These are phyloP conservation scores for Sphagnum fallax DNA, from an alignment of 228 moss, liverwort and hornwort genomes.

Conservation along the genomic window DNA sequence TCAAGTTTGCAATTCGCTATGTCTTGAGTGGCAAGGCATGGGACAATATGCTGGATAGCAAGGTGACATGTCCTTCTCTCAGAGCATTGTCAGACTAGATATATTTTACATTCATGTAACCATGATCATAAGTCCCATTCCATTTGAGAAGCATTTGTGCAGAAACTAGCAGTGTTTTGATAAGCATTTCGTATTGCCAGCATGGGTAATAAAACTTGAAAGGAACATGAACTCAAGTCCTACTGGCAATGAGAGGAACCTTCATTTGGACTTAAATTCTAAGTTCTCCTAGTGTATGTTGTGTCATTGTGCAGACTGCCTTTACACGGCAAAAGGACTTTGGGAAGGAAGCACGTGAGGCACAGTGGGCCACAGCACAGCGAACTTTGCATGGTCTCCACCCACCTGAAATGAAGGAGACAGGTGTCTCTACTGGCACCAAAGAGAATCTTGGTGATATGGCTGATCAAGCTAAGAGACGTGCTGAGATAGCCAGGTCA, in stretches of 20 bases:
- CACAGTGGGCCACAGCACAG: slow-evolving; percentile 68
- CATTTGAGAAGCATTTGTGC: too few relatives aligned
- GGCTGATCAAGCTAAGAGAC: slow-evolving; percentile 32
- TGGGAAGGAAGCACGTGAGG: slow-evolving; percentile 60
- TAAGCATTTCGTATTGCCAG: neutral
- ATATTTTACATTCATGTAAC: too few relatives aligned
- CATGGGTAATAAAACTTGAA: too few relatives aligned
- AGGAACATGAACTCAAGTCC: too few relatives aligned
- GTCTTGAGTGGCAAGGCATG: slow-evolving; percentile 42
- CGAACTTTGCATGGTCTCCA: slow-evolving; percentile 61
- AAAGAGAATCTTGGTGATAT: slow-evolving; percentile 18
- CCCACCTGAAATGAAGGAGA: slow-evolving; percentile 28
- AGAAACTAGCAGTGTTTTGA: too few relatives aligned
- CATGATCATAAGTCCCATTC: too few relatives aligned
- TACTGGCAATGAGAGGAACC: too few relatives aligned
- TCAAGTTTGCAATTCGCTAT: slow-evolving; percentile 57
- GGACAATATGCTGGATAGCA: slow-evolving; percentile 46
- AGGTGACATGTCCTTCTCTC: slow-evolving; percentile 17
- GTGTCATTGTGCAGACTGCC: slow-evolving; percentile 32
- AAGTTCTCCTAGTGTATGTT: too few relatives aligned
- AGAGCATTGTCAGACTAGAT: too few relatives aligned
- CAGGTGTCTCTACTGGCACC: neutral
- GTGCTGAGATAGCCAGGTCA: slow-evolving; percentile 47
- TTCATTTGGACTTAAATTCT: too few relatives aligned
- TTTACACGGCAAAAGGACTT: slow-evolving; percentile 64